Percentiles rank a stretch among this genome's conserved stretches.
Conservation (phyloP, 345 rosid genomes). For the Rhizophora apiculata region DNA sequence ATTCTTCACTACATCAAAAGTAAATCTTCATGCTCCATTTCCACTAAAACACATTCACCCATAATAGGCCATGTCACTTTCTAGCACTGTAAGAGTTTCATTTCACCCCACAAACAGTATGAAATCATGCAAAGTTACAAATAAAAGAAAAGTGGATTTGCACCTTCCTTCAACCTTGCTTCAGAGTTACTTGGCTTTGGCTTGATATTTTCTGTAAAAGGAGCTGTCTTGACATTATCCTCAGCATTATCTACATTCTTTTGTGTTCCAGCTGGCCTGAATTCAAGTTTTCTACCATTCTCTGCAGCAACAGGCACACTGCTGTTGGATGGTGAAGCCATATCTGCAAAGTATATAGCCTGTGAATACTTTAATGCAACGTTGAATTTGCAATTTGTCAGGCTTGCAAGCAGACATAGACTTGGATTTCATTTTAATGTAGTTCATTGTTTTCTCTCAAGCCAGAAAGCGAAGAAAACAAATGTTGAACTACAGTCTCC, state of each 20-base stretch:
- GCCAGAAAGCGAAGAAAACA: not conserved
- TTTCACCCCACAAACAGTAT: not conserved
- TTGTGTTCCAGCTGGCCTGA: slow-evolving; percentile 22
- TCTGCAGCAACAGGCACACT: slow-evolving; percentile 24
- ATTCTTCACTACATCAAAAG: not conserved
- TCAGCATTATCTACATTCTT: slow-evolving; percentile 27
- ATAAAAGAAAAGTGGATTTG: slow-evolving; percentile 10
- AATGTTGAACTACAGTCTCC: not conserved
- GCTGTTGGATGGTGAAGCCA: slow-evolving; percentile 32
- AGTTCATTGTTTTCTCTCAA: too few species aligned
- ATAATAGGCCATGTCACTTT: not conserved
- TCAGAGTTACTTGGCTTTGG: slow-evolving; percentile 59
- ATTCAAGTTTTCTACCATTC: slow-evolving; percentile 27
- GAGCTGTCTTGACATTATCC: slow-evolving; percentile 25
- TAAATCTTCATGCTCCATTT: not conserved
- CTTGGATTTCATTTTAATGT: too few species aligned
- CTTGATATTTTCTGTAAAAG: slow-evolving; percentile 35
- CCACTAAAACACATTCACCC: not conserved
- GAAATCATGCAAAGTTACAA: slow-evolving; percentile 6
- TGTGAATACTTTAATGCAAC: too few species aligned
- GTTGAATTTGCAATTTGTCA: too few species aligned
- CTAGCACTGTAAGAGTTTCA: not conserved
- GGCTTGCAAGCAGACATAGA: too few species aligned
- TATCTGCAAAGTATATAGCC: slow-evolving; percentile 7
- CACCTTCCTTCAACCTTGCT: slow-evolving; percentile 75